Base-by-base conservation (phyloP, 2,329 filamentous ascomycete genomes). In the Fusarium sp. region DNA sequence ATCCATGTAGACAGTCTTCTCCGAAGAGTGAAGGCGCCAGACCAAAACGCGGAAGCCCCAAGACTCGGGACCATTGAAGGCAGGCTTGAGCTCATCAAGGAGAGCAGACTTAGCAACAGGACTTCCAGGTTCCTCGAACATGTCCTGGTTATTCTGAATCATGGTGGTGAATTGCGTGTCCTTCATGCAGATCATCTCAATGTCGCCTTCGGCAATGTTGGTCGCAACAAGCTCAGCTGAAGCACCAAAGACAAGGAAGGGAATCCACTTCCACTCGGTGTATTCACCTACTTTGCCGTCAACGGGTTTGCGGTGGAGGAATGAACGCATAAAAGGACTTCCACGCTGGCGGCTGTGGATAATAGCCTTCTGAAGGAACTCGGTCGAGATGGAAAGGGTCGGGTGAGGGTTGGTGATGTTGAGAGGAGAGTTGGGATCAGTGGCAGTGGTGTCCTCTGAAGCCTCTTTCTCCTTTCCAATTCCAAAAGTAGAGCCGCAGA, bases 341-440 rank as follows among this genome's bases (percentile, higher is more conserved):
- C 19, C 38, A 11, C 16, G 25, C 16, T 39, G 38, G 10, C 15
- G 48, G 6, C 25, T 49, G 18, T 64, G 16, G 1, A 16, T 4
- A 16, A 66, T 58, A 15, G 63, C 60, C 16, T 44, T 14, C 7
- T 44, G 49, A 7, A 65, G 37, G 2, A 64, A 25, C 3, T 31
- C 16, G 9, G 25, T 49, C 25, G 25, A 33, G 19, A 66, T 33
- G 3, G 60, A 58, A 14, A 65, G 48, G 12, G 12, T 44, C 3
- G 60, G 63, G 19, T 66, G 60, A 15, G 49, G 63, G n/a, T 66
- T 66, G 3, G 4, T 14, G 3, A 23, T 37, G 25, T 25, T 66
- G 12, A n/a, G 4, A n/a, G 60, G 29, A 4, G 37, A 58, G 6
- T 27, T 10, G 6, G 29, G 11, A 5, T 41, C 37, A 14, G 21